These are phyloP conservation scores for Bacterosira constricta DNA, from an alignment of 108 stramenopile genomes.

Conservation along the genomic window DNA sequence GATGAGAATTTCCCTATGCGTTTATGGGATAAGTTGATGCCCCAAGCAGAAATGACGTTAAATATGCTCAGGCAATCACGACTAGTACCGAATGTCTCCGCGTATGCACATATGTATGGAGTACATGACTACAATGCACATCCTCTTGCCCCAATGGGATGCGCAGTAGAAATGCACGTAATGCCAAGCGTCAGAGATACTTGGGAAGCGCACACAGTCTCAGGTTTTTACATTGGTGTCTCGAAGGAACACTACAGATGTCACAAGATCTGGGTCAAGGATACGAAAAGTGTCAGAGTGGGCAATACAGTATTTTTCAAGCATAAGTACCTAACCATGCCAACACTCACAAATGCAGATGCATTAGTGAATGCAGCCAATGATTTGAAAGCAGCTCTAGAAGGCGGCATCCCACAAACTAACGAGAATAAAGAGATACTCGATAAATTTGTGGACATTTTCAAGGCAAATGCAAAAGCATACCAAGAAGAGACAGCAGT, in stretches of 20 bases:
- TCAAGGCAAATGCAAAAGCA: neutral
- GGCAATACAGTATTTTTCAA: slow-evolving; percentile 22
- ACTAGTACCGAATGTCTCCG: neutral
- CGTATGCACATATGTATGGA: slow-evolving; percentile 3
- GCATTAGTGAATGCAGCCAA: slow-evolving; percentile 3
- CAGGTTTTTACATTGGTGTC: slow-evolving; percentile 1
- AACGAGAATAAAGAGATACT: neutral
- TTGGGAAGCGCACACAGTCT: slow-evolving; percentile 6
- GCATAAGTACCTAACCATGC: neutral
- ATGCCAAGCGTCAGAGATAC: neutral
- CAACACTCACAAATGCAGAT: neutral
- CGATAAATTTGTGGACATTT: neutral
- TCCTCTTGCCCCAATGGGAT: slow-evolving; percentile 19
- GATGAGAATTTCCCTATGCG: slow-evolving; percentile 14
- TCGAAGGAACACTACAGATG: slow-evolving; percentile 4
- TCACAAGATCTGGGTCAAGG: neutral
- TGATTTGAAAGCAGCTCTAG: neutral
- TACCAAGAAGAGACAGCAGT: too few species aligned
- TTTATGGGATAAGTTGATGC: slow-evolving; percentile 11
- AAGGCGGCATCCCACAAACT: neutral
- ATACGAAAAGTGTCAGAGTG: slow-evolving; percentile 14
- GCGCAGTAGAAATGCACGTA: neutral
- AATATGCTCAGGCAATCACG: slow-evolving; percentile 5
- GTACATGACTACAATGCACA: slow-evolving; percentile 11
- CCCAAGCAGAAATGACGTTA: slow-evolving; percentile 10